Evolutionary conservation across 768 basidiomycete genomes (phyloP), one percentile per base, ranked within the genome.

Genomic region (Leucogyrophana mollusca): DNA sequence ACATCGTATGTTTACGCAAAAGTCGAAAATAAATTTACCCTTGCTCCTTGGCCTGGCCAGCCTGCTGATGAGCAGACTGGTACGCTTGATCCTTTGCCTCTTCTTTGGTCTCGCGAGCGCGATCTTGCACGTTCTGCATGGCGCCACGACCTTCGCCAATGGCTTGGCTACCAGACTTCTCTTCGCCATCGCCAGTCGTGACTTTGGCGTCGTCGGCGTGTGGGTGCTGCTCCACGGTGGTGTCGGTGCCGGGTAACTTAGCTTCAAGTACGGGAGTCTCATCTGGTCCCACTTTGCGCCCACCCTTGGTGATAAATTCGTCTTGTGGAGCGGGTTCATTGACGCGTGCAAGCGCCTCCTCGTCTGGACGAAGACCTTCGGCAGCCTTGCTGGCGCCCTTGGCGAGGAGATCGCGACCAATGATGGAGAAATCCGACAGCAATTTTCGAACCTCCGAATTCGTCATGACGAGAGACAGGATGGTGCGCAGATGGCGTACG

Each of bases 401-500:
- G 4, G 90, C 81, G 51, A 95, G 81, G 44, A 96, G 73, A 63
- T 95, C 92, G 34, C 91, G 85, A 0, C 89, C 88, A 40, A 91
- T 82, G 47, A 85, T 63, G 9, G 80, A 77, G 52, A 88, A 83
- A 65, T 93, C 90, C 2, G 82, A 77, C 43, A 94, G 67, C 22
- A 96, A 82, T 64, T 96, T 95, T 57, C 93, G 86, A 23, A 89
- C 86, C 69, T 95, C 90, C 0, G 89, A 86, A 70, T 99, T 99
- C 61, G 94, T 95, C 51, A 93, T 74, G 58, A 97, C 74, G 57
- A 97, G 85, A 34, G 80, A 79, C 49, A 90, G 73, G 38, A 99
- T 79, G 0, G 93, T 94, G 53, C 94, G 90, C 13, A 97, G 79
- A 66, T 97, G 91, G 45, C 77, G 77, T 37, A 88, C 80, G 17